Percentiles rank a stretch among this genome's conserved stretches.
Conservation (phyloP, 306 rosid species). For the Calophaca sinica region DNA sequence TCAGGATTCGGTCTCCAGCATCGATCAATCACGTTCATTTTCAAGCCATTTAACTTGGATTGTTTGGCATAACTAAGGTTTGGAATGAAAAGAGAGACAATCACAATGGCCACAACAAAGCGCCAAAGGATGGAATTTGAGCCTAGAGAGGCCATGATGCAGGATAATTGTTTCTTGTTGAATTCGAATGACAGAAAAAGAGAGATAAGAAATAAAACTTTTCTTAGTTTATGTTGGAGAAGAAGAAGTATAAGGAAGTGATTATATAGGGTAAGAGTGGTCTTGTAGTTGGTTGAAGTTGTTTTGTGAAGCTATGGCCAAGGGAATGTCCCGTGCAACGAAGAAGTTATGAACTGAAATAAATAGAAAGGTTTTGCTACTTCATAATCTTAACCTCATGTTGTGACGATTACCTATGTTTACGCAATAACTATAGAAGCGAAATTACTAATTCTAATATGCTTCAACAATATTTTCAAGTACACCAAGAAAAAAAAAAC, state of each 20-base stretch:
- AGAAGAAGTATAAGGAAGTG: not conserved
- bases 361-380: not conserved
- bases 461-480: not conserved
- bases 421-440: not conserved
- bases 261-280: slow-evolving; percentile 26
- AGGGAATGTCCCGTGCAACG: not conserved
- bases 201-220: not conserved
- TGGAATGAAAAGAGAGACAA: slow-evolving; percentile 4
- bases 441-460: not conserved
- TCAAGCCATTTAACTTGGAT: slow-evolving; percentile 20
- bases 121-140: not conserved
- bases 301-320: slow-evolving; percentile 28
- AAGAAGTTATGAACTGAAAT: slow-evolving; percentile 9
- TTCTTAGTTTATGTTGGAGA: not conserved
- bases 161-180: too few relatives aligned
- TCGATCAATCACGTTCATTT: slow-evolving; percentile 49
- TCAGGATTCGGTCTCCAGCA: slow-evolving; percentile 48
- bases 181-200: not conserved
- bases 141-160: slow-evolving; percentile 7
- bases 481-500: not conserved
- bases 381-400: not conserved
- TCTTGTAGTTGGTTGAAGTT: slow-evolving; percentile 16
- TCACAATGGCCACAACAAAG: slow-evolving; percentile 19
- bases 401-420: slow-evolving; percentile 14
- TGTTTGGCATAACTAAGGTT: slow-evolving; percentile 20